Evolutionary conservation across 2,329 filamentous ascomycete species (phyloP).

Genomic region (Xylariales sp.): DNA sequence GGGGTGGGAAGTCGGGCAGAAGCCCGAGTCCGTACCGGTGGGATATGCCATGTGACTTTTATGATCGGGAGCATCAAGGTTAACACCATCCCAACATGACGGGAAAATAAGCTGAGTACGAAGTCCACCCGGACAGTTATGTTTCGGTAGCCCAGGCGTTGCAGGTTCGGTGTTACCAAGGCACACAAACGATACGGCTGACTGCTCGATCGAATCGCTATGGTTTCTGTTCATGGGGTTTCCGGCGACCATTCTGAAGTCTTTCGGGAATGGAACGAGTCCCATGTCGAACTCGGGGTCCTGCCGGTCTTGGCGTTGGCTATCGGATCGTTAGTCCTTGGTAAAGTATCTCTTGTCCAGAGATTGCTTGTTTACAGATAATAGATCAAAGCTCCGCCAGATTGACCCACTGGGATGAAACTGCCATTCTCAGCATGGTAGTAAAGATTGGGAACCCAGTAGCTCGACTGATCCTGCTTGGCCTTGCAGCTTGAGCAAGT

Average conservation of each 20-base stretch:
- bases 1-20: conserved; percentile 46
- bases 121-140: conserved; percentile 47
- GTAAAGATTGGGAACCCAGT: conserved; percentile 61
- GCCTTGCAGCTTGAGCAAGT: conserved; percentile 63
- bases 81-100: conserved; percentile 58
- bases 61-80: conserved; percentile 50
- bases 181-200: conserved; percentile 53
- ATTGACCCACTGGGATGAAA: conserved; percentile 47
- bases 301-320: conserved; percentile 34
- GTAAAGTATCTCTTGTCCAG: not conserved
- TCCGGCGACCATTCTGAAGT: conserved; percentile 63
- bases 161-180: conserved; percentile 41
- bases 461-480: conserved; percentile 58
- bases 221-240: conserved; percentile 47
- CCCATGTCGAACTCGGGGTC: conserved; percentile 37
- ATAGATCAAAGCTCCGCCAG: conserved; percentile 44
- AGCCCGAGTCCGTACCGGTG: conserved; percentile 37
- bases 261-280: conserved; percentile 55
- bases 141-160: conserved; percentile 47
- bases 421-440: conserved; percentile 49
- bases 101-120: conserved; percentile 54
- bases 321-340: conserved; percentile 9
- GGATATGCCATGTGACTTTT: conserved; percentile 54
- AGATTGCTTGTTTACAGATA: conserved; percentile 38
- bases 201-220: conserved; percentile 37